These are phyloP conservation scores for Tulasnella sp. DNA, from an alignment of 768 basidiomycete species.

Conservation along the genomic window DNA sequence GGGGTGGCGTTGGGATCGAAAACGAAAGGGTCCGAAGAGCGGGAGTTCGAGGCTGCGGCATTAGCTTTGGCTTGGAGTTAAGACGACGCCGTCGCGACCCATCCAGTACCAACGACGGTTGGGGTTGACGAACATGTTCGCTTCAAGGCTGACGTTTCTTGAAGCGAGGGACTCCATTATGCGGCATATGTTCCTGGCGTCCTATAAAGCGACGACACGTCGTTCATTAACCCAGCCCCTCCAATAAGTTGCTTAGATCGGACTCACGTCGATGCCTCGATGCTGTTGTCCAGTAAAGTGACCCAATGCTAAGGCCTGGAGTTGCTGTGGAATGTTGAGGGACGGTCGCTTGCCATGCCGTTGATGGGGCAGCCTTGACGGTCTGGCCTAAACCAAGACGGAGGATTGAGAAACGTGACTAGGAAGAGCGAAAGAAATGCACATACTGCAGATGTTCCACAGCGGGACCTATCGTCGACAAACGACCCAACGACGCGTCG, in stretches of 20 bases:
- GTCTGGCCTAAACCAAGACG: background rate
- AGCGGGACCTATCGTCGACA: slow-evolving; percentile 26
- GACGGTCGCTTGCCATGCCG: slow-evolving; percentile 23
- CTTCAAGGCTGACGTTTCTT: slow-evolving; percentile 55
- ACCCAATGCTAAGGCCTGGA: slow-evolving; percentile 60
- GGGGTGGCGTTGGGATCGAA: no score
- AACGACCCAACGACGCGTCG: slow-evolving; percentile 50
- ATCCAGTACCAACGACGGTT: slow-evolving; percentile 77
- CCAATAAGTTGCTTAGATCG: background rate
- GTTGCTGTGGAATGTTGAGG: slow-evolving; percentile 67
- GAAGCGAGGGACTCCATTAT: slow-evolving; percentile 72
- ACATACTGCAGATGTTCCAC: background rate
- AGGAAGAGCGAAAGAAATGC: background rate
- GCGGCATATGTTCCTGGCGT: slow-evolving; percentile 81
- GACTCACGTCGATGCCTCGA: slow-evolving; percentile 81
- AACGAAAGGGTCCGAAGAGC: no score
- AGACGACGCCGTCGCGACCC: slow-evolving; percentile 38
- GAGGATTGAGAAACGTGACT: background rate
- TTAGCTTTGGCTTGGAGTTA: background rate
- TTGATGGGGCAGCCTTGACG: background rate
- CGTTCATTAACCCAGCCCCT: background rate
- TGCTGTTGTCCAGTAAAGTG: slow-evolving; percentile 80
- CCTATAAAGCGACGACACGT: slow-evolving; percentile 43
- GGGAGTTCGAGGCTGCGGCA: background rate
- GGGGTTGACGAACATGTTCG: slow-evolving; percentile 64